Base-by-base conservation (phyloP, 805 yeast genomes). In the Yamadazyma sp. region DNA sequence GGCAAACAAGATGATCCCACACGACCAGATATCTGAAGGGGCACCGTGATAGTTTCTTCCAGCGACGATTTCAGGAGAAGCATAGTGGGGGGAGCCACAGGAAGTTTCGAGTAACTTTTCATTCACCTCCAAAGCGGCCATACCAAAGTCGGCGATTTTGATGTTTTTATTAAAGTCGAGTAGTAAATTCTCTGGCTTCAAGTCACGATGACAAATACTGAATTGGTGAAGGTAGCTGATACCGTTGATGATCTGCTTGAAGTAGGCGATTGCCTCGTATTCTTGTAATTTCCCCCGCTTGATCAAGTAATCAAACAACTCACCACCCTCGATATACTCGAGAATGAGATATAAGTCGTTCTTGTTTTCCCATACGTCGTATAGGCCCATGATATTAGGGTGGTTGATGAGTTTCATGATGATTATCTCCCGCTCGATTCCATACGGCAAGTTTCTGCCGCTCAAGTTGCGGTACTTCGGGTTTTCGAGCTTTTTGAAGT, bases 21-120 rank as follows among this genome's bases (percentile, higher is more conserved):
- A 90, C 5, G 96, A 90, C 99, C 99, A 93, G 38, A 93, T 90
- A 62, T 93, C 99, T 21, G 95, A 82, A 28, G 96, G 96, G 20
- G 95, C 89, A 10, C 99, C 99, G 56, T 93, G 98, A 59, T 93
- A 93, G 43, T 81, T 88, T 44, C 84, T 78, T 24, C 99, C 99
- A 9, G 96, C 85, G 8, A 93, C 97, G 49, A 93, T 91, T 60
- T 93, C 99, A 0, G 99, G 99, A 7, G 96, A 87, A 1, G 98
- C 99, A 61, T 93, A 93, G 60, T 93, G 99, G 6, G 99, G 99
- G 12, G 97, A 89, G 1, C 99, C 99, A 63, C 99, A 93, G 13
- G 95, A 82, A 3, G 99, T 93, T 59, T 91, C 97, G 41, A 93
- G 70, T 54, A 91, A 65, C 50, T 84, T 79, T 48, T 82, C 91